phyloP scores from a whole-genome alignment of 495 filamentous ascomycete genomes.

The Rostrohypoxylon terebratum region DNA sequence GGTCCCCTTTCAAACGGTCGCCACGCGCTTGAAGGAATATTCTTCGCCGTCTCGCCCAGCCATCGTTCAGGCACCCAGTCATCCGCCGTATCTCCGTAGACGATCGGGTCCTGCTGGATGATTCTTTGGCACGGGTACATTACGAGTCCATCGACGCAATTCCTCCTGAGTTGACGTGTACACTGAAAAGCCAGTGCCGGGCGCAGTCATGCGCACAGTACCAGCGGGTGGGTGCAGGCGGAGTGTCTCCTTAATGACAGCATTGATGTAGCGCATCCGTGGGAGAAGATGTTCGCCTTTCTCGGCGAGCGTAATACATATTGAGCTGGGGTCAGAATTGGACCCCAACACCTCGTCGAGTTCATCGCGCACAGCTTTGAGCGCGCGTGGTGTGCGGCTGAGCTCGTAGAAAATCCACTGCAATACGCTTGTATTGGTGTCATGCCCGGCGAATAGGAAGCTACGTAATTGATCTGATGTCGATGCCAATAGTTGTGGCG shows the following conservation, averaged over 20 bases:
- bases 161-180: conserved; percentile 68
- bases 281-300: conserved; percentile 16
- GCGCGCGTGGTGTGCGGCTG: background rate
- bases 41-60: conserved; percentile 51
- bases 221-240: conserved; percentile 59
- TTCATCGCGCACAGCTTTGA: background rate
- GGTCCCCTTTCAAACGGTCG: conserved; percentile 68
- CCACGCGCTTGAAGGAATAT: conserved; percentile 57
- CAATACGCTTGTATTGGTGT: background rate
- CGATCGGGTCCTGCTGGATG: conserved; percentile 68
- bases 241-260: conserved; percentile 66
- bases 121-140: conserved; percentile 64
- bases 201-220: conserved; percentile 50
- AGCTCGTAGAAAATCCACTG: background rate
- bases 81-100: conserved; percentile 67
- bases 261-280: conserved; percentile 56
- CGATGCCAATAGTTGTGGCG: background rate
- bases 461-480: background rate
- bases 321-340: background rate
- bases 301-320: background rate
- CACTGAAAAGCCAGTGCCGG: conserved; percentile 47
- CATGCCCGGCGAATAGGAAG: background rate
- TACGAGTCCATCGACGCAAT: conserved; percentile 63
- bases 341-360: background rate
- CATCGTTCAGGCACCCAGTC: conserved; percentile 72